phyloP scores from a whole-genome alignment of 768 basidiomycete species.

The Termitomyces sp. region DNA sequence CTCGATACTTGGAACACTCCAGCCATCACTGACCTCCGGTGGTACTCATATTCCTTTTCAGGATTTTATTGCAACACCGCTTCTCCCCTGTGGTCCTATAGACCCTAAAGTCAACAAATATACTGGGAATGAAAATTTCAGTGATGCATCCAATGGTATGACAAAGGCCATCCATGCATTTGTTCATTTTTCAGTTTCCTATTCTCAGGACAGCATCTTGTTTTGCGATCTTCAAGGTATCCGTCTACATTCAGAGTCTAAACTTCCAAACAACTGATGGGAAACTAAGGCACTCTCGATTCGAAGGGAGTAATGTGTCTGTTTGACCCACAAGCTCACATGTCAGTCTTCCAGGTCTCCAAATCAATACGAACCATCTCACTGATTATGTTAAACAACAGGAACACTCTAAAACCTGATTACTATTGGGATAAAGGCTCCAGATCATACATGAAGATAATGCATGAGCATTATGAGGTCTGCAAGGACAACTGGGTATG shows the following conservation, averaged over 20 bases:
- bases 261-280: not conserved
- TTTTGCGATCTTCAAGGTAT: not conserved
- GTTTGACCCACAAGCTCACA: constrained; percentile 18
- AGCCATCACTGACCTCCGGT: not conserved
- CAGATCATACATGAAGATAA: not conserved
- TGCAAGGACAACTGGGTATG: constrained; percentile 1
- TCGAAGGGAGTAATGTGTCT: not conserved
- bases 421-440: not conserved
- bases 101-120: not conserved
- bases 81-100: not conserved
- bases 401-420: not conserved
- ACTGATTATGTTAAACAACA: not conserved
- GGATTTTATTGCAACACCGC: not conserved
- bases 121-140: not conserved
- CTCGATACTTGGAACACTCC: not conserved
- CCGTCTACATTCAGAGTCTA: not conserved
- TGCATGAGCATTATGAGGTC: not conserved
- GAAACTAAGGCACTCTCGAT: not conserved
- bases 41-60: constrained; percentile 9
- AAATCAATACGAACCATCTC: not conserved
- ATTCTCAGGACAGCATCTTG: not conserved
- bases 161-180: not conserved
- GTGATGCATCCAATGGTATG: not conserved
- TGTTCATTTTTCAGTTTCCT: not conserved
- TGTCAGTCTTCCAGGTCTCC: constrained; percentile 5